Evolutionary conservation across 768 basidiomycete genomes (phyloP).

Genomic region (Rhodosporidiobolus sp.): DNA sequence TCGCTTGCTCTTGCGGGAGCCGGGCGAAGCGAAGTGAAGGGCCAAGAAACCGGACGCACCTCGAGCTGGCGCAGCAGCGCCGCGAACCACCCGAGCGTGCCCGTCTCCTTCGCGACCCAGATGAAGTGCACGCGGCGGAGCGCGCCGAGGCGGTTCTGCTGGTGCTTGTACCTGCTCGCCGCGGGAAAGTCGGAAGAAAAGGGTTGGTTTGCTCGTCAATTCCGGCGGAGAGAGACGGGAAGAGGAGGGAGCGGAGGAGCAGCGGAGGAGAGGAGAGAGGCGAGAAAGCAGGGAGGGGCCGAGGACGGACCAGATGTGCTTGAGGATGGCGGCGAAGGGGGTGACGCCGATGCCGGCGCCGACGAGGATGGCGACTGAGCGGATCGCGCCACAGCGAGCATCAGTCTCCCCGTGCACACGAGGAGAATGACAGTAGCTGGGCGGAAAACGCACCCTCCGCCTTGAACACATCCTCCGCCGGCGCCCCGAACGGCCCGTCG

Average conservation of each 20-base stretch:
- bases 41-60: constrained; percentile 6
- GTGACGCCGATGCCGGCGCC: constrained; percentile 96
- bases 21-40: constrained; percentile 49
- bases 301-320: constrained; percentile 70
- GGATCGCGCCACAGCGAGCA: too few relatives aligned
- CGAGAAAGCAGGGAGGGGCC: neutral
- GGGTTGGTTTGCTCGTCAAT: neutral
- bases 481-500: constrained; percentile 90
- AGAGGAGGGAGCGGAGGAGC: neutral
- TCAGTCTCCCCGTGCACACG: neutral
- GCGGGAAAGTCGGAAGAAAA: too few relatives aligned
- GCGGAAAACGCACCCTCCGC: constrained; percentile 19
- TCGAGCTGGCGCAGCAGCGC: constrained; percentile 82
- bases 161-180: constrained; percentile 64
- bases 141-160: constrained; percentile 68
- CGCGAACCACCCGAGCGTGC: constrained; percentile 99
- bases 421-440: neutral
- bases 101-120: constrained; percentile 61
- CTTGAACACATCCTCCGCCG: constrained; percentile 60
- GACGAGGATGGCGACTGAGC: constrained; percentile 77
- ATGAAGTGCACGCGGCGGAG: constrained; percentile 89
- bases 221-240: too few relatives aligned
- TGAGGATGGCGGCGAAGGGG: constrained; percentile 89
- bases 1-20: neutral
- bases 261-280: neutral